Base-by-base conservation (phyloP, 768 basidiomycete genomes). In the Cystobasidium ongulense region DNA sequence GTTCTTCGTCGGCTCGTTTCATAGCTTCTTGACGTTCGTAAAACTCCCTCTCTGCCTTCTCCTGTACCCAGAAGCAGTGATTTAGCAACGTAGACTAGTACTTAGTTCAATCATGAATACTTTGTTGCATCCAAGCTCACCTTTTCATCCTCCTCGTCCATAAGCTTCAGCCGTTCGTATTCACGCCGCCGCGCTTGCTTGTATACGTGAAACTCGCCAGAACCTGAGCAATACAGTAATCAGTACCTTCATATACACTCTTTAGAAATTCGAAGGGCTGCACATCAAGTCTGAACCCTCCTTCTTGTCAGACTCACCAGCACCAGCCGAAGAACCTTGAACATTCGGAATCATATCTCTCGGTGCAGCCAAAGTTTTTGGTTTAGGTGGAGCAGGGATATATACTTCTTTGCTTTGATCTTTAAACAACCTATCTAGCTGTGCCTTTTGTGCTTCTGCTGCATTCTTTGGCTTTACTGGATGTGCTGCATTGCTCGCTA, bases 291-390 rank as follows among this genome's bases (percentile, higher is more conserved):
- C 2, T 25, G 38, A 36, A 15, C 25, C 29, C 72, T 17, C 38
- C 23, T 11, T 59, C 4, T 23, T 23, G 33, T 75, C 73, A 52
- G 95, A 95, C 72, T 90, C 92, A 63, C 96, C 96, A 21, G 96
- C 96, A 54, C 95, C 96, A 7, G 96, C 93, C 81, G 91, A 92
- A 18, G 91, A 94, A 0, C 96, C 96, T 81, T 97, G 94, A 7
- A 99, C 95, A 78, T 98, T 98, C 85, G 96, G 97, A 91, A 99
- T 97, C 82, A 83, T 84, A 76, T 85, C 96, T 62, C 91, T 85
- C 10, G 94, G 85, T 0, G 93, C 84, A 23, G 92, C 84, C 35
- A 97, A 84, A 0, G 84, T 85, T 83, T 91, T 93, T 75, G 90
- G 89, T 81, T 90, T 90, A 1, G 50, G 39, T 4, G 89, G 89